Evolutionary conservation across 371 early-diverging fungal genomes (phyloP).

Genomic region (Actinomortierella wolfii): DNA sequence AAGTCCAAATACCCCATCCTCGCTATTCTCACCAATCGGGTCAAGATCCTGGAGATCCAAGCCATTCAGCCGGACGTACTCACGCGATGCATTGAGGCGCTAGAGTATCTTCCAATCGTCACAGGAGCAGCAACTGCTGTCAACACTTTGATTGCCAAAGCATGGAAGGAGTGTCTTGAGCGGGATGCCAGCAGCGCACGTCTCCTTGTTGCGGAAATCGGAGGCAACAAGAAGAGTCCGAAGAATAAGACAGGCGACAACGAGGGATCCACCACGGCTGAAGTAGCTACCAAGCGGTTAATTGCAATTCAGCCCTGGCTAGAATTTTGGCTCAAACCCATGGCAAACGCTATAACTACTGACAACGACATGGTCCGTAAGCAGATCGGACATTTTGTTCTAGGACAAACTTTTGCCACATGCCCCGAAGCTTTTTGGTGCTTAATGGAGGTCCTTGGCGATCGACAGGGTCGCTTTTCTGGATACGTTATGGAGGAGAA

Average conservation of each 20-base stretch:
- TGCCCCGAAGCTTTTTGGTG: conserved; percentile 41
- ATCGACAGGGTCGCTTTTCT: conserved; percentile 4
- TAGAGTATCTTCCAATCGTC: conserved; percentile 69
- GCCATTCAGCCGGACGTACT: conserved; percentile 60
- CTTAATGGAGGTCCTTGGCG: conserved; percentile 31
- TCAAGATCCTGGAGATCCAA: conserved; percentile 59
- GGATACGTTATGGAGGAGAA: conserved; percentile 32
- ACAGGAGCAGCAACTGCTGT: conserved; percentile 65
- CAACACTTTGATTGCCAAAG: conserved; percentile 35
- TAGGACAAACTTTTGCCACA: conserved; percentile 37
- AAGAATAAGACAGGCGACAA: conserved; percentile 2
- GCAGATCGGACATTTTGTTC: conserved; percentile 45
- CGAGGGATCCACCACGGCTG: conserved; percentile 1
- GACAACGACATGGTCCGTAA: conserved; percentile 43
- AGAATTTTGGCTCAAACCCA: conserved; percentile 43
- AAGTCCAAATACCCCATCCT: conserved; percentile 78
- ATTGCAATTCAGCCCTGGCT: conserved; percentile 37
- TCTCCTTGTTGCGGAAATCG: not conserved
- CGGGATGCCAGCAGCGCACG: conserved; percentile 30
- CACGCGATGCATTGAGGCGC: conserved; percentile 57
- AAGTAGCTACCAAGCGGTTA: conserved; percentile 10
- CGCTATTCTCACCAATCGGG: conserved; percentile 63
- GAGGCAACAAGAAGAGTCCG: not conserved
- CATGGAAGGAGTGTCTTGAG: conserved; percentile 47
- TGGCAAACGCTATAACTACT: conserved; percentile 43